Conservation (phyloP, 306 rosid species). For the Luffa acutangula region DNA sequence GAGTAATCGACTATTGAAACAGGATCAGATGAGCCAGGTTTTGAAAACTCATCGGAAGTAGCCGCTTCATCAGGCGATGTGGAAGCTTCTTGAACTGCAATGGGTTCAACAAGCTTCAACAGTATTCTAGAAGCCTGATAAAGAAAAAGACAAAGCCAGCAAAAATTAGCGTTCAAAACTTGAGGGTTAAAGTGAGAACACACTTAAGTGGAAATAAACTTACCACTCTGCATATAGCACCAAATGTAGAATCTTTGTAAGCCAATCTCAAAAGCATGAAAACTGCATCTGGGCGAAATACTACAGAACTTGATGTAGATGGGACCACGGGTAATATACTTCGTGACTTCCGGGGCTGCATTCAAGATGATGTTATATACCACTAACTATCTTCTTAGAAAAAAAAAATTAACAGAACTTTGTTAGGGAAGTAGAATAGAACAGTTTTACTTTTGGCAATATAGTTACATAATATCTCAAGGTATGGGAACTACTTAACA, state of each 20-base stretch:
- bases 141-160: constrained; percentile 14
- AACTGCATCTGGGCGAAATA: constrained; percentile 66
- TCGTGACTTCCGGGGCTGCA: constrained; percentile 83
- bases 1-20: constrained; percentile 58
- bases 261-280: constrained; percentile 79
- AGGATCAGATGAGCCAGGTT: constrained; percentile 34
- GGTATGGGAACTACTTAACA: background rate
- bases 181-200: constrained; percentile 4
- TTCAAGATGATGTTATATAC: background rate
- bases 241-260: constrained; percentile 67
- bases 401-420: background rate
- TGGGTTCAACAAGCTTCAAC: constrained; percentile 61
- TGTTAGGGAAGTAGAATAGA: background rate
- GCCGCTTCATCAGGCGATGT: constrained; percentile 36
- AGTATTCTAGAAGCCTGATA: constrained; percentile 72
- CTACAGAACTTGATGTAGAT: constrained; percentile 52
- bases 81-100: constrained; percentile 35
- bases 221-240: constrained; percentile 81
- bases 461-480: background rate
- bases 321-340: constrained; percentile 41
- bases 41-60: constrained; percentile 41
- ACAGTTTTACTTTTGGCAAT: background rate
- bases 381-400: background rate
- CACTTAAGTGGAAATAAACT: constrained; percentile 12
- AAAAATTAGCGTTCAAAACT: constrained; percentile 10